Base-by-base conservation (phyloP, 495 filamentous ascomycete species). In the Extremus antarcticus region DNA sequence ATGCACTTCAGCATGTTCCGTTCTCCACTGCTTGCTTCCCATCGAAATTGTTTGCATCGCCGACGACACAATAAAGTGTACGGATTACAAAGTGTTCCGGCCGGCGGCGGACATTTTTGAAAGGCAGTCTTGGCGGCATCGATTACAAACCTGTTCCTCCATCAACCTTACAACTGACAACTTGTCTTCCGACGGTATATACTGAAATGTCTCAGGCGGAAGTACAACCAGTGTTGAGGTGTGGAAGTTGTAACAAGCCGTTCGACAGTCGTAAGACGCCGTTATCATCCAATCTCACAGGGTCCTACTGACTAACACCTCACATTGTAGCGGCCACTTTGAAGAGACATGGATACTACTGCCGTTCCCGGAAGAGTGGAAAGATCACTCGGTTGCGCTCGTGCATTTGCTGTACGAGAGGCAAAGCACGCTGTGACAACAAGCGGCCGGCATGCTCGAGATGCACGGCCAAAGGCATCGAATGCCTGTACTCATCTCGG, bases 261-360 rank as follows among this genome's bases (percentile, higher is more conserved):
- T 74, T 74, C 45, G 65, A 73, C 56, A 72, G 71, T 46, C 52
- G 72, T 74, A 55, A 65, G 66, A 22, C 51, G 21, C 25, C 43
- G 29, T n/a, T 59, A 32, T 50, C 38, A 41, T 38, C 13, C n/a
- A 38, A 17, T 48, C 43, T 19, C 53, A 58, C 48, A 66, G 17
- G n/a, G n/a, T n/a, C n/a, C n/a, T 35, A 29, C 49, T 39, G 53
- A 57, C 59, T 69, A 61, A 63, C 47, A 43, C 22, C 40, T 46
- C 22, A 3, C 24, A 11, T 56, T 57, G 20, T 35, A 73, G 71
- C 73, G 51, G 65, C 71, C 39, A 69, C 71, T 39, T 55, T 75
- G 55, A 75, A 75, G 58, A 71, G 72, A 66, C 71, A 75, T 70
- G 67, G 68, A 53, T 75, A 75, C 60, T 75, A 75, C 50, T 75